Base-by-base conservation (phyloP, 129 eudicot genomes). In the Artemisia annua region DNA sequence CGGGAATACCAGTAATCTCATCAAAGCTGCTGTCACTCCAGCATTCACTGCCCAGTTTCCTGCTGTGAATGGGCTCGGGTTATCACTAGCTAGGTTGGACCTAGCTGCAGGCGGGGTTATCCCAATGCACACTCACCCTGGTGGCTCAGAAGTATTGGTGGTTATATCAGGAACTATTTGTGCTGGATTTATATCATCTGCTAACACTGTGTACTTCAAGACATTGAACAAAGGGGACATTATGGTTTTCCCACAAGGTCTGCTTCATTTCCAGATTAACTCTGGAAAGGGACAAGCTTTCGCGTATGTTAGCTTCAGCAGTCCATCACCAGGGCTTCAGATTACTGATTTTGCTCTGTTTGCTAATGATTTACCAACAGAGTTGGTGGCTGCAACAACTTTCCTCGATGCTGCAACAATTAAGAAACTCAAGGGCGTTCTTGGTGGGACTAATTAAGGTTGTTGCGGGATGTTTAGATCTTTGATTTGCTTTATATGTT, bases 121-220 rank as follows among this genome's bases (percentile, higher is more conserved):
- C 63, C 98, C 98, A n/a, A 71, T 93, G 79, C 98, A 93, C 91
- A 93, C 97, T 0, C 98, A 93, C 76, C 97, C 98, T 1, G 96
- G 89, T 0, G 97, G 77, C 35, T 89, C 97, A 0, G 98, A 93
- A 51, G 46, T 90, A 7, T 79, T 90, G 39, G 74, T 87, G 65
- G 96, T 90, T 16, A 74, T 86, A 14, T 63, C 86, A 79, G 98
- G 98, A 18, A 72, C 86, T 43, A 84, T 93, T n/a, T 82, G 89
- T 71, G 98, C 96, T 1, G 98, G 98, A 4, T 87, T 93, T 58
- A 81, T 93, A 1, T 80, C 95, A 2, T 91, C 97, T 0, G 92
- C 84, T 24, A 93, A 93, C 28, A 63, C 48, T 0, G 92, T 93
- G 0, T 93, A 85, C 73, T 77, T 84, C 11, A 83, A 84, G 63